Evolutionary conservation across 177 flowering plant species (phyloP), one percentile per base, ranked within the genome.

Genomic region (Vitis hybrid): DNA sequence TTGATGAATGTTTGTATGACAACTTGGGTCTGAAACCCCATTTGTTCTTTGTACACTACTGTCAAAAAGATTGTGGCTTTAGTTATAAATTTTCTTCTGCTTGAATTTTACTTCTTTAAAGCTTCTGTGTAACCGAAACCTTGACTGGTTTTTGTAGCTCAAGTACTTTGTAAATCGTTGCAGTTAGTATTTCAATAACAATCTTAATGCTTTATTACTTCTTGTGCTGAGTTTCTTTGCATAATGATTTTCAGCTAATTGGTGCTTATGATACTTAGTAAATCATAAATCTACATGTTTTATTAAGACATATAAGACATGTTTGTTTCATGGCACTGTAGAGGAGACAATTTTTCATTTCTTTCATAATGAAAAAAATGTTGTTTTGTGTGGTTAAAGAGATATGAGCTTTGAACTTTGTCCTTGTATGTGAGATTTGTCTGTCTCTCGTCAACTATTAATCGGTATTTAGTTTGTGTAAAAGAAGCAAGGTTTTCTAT

Each of bases 101-200:
- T 68, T 70, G 68, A 13, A 20, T 50, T 60, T 51, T 6, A 33
- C 48, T 22, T 49, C 5, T 52, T 60, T 61, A 8, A 51, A 31
- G 48, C 19, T 60, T 51, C 53, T 4, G 60, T 76, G 82, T 79
- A 70, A 71, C 72, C 55, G 68, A 73, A 79, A 72, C 76, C 72
- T 71, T 66, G 53, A 66, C 74, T 52, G 76, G 72, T 65, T 70
- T 26, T 71, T 73, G 73, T 80, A 80, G 77, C 62, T 77, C 62
- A 73, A 71, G 69, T 67, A 64, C 39, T 62, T 16, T 80, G 80
- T 80, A 80, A 65, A 80, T 69, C 75, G 71, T 50, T 66, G 60
- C 74, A 79, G 60, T 72, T 72, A 68, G 76, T 72, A 57, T 56
- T 75, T 75, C 69, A 77, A 81, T 71, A 78, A 74, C 39, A 75